These are phyloP conservation scores for Pouteria campechiana DNA, from an alignment of 179 eudicot genomes.

Conservation along the genomic window DNA sequence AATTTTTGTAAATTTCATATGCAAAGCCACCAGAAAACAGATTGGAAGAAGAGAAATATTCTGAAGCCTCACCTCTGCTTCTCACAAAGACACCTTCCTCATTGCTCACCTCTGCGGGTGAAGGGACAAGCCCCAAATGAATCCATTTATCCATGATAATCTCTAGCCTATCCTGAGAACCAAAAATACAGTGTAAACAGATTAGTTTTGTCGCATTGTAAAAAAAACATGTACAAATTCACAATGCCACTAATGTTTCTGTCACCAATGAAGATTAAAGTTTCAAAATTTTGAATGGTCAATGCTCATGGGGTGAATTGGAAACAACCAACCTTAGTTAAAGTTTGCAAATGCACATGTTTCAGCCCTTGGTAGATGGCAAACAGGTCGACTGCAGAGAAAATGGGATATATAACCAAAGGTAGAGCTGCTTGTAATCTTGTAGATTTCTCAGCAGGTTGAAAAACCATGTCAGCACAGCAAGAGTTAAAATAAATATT, in stretches of 20 bases:
- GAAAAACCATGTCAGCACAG: too few species aligned
- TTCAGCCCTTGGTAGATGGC: conserved; percentile 89
- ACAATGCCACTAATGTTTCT: too few species aligned
- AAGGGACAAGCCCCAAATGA: conserved; percentile 44
- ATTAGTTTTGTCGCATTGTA: too few species aligned
- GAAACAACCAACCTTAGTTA: conserved; percentile 70
- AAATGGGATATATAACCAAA: conserved; percentile 71
- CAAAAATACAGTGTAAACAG: too few species aligned
- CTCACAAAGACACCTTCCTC: conserved; percentile 61
- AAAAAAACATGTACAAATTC: too few species aligned
- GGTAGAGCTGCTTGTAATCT: conserved; percentile 87
- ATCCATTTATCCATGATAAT: conserved; percentile 65
- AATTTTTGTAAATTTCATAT: neutral
- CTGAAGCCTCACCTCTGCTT: conserved; percentile 35
- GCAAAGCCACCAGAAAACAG: neutral
- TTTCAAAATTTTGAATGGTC: too few species aligned
- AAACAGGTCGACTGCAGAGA: conserved; percentile 66
- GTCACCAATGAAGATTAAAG: too few species aligned
- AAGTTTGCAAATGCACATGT: conserved; percentile 90
- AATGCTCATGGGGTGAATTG: too few species aligned
- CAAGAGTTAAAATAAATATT: too few species aligned
- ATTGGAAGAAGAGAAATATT: neutral
- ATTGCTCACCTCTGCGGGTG: conserved; percentile 90
- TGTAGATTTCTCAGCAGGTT: conserved; percentile 12
- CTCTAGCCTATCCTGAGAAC: conserved; percentile 90